Evolutionary conservation across 2,329 filamentous ascomycete genomes (phyloP).

Genomic region (Aureobasidium sp.): DNA sequence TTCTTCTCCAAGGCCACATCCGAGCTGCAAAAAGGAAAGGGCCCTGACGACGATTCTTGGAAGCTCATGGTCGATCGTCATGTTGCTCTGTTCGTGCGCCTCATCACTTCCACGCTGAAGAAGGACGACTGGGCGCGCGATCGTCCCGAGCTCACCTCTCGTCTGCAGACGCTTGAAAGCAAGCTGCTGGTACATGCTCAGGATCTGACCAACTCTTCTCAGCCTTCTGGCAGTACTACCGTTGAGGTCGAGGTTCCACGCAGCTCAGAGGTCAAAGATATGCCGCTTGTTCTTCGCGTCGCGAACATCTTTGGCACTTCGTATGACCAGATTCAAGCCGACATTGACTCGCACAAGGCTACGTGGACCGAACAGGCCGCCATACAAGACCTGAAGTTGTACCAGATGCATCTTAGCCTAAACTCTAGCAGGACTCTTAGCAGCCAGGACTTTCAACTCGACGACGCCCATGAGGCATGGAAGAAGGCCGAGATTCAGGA

Average conservation of each 20-base stretch:
- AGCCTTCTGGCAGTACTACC: constrained; percentile 52
- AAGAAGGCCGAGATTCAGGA: constrained; percentile 82
- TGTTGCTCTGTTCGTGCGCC: constrained; percentile 84
- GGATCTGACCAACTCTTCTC: constrained; percentile 58
- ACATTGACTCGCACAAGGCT: constrained; percentile 73
- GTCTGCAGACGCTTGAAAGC: constrained; percentile 75
- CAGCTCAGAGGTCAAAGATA: constrained; percentile 91
- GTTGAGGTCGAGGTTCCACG: constrained; percentile 77
- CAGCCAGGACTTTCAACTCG: constrained; percentile 79
- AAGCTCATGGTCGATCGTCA: constrained; percentile 89
- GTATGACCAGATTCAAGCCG: constrained; percentile 71
- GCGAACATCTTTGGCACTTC: constrained; percentile 77
- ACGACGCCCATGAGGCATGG: constrained; percentile 84
- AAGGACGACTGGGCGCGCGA: constrained; percentile 80
- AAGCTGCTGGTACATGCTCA: constrained; percentile 92
- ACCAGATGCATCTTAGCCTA: constrained; percentile 80
- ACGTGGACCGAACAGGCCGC: constrained; percentile 89
- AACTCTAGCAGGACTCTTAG: constrained; percentile 69
- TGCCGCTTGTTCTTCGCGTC: constrained; percentile 85
- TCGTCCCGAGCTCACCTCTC: constrained; percentile 71
- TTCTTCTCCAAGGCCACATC: constrained; percentile 95
- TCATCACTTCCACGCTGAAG: constrained; percentile 71
- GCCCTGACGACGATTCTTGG: constrained; percentile 76
- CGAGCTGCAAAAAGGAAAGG: constrained; percentile 71
- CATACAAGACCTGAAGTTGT: constrained; percentile 82